Conservation (phyloP, 208 protist genomes). For the Leishmania tropica region DNA sequence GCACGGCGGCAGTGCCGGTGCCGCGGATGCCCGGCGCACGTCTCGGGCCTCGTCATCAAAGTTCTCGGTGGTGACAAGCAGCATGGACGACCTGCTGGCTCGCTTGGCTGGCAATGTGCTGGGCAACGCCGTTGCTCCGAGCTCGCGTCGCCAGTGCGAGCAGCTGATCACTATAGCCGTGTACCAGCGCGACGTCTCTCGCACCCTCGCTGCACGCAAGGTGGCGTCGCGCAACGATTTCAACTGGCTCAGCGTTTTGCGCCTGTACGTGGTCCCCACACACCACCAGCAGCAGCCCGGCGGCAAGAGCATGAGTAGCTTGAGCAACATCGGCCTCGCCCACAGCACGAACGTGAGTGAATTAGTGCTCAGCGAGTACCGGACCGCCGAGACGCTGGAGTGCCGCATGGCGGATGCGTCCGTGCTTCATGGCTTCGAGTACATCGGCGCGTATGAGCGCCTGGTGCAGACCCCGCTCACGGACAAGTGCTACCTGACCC, state of each 20-base stretch:
- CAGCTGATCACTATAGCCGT: slow-evolving; percentile 98
- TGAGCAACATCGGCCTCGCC: slow-evolving; percentile 5
- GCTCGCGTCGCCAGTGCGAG: slow-evolving; percentile 93
- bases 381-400: slow-evolving; percentile 51
- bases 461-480: slow-evolving; percentile 99
- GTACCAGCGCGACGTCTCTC: slow-evolving; percentile 97
- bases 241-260: slow-evolving; percentile 97
- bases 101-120: slow-evolving; percentile 79
- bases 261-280: slow-evolving; percentile 87
- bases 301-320: slow-evolving; percentile 1
- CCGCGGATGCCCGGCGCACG: not conserved
- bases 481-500: slow-evolving; percentile 98
- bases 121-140: slow-evolving; percentile 23
- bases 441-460: slow-evolving; percentile 96
- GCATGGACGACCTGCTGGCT: slow-evolving; percentile 87
- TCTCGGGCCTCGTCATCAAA: slow-evolving; percentile 5
- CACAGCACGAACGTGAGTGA: slow-evolving; percentile 2
- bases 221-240: slow-evolving; percentile 88
- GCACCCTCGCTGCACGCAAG: slow-evolving; percentile 57
- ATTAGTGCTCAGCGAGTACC: not conserved
- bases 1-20: not conserved
- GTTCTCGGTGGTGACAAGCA: slow-evolving; percentile 30
- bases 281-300: slow-evolving; percentile 5
- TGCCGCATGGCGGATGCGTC: slow-evolving; percentile 97
- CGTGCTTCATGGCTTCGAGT: slow-evolving; percentile 99